phyloP scores from a whole-genome alignment of 331 rosid species.

The Rosa hybrid region DNA sequence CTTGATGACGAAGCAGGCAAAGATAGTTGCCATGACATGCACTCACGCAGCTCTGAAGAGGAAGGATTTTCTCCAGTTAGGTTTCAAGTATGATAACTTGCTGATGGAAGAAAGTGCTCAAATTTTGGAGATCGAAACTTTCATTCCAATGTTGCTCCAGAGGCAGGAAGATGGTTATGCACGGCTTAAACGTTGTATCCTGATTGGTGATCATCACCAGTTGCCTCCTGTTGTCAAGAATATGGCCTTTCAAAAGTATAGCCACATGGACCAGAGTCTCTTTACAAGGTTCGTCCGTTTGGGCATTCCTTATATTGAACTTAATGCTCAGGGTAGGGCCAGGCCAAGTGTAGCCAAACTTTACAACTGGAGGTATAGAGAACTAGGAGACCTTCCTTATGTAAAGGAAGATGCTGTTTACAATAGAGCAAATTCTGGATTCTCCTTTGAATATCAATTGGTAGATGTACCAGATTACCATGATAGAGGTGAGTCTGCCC shows the following conservation, averaged over 20 bases:
- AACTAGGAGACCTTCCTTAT: conserved; percentile 85
- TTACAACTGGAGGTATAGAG: conserved; percentile 95
- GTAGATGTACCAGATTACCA: conserved; percentile 93
- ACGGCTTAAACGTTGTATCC: conserved; percentile 93
- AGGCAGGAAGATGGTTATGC: conserved; percentile 99
- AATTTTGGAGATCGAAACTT: conserved; percentile 95
- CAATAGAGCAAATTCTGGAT: conserved; percentile 89
- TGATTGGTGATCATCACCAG: conserved; percentile 98
- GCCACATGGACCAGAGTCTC: conserved; percentile 98
- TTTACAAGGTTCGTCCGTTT: conserved; percentile 97
- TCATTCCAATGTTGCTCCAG: conserved; percentile 96
- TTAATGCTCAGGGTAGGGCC: conserved; percentile 99
- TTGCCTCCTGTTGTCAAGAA: conserved; percentile 99
- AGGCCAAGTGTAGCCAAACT: conserved; percentile 92
- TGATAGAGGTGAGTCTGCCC: conserved; percentile 88
- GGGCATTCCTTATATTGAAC: conserved; percentile 97
- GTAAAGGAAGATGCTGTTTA: conserved; percentile 62
- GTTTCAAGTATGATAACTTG: conserved; percentile 99
- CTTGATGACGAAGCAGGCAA: conserved; percentile 98
- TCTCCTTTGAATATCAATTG: conserved; percentile 90
- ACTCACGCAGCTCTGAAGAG: conserved; percentile 98
- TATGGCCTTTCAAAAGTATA: conserved; percentile 98
- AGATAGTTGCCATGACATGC: conserved; percentile 99
- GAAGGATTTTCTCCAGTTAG: conserved; percentile 91
- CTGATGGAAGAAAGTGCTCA: conserved; percentile 99